Percentiles rank a stretch among this genome's conserved stretches.
These are phyloP conservation scores for Sparassis latifolia DNA, from an alignment of 1,284 basidiomycete genomes.

Conservation along the genomic window DNA sequence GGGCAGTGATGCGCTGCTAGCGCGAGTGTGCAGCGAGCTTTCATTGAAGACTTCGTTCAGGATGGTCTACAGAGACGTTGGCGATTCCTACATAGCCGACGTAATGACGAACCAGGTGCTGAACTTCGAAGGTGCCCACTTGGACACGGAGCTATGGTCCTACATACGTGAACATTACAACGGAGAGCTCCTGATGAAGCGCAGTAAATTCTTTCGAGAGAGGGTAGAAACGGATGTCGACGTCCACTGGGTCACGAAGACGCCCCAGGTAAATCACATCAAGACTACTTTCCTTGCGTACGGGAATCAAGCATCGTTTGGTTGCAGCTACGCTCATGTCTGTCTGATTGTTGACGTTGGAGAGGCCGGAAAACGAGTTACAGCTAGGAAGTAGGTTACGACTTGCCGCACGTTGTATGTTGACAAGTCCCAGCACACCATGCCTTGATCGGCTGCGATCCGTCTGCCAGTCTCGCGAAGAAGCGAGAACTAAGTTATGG, in stretches of 20 bases:
- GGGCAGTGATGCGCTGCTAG: slow-evolving; percentile 14
- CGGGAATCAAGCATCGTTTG: slow-evolving; percentile 13
- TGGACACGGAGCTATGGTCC: background rate
- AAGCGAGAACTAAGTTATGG: too few relatives aligned
- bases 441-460: too few relatives aligned
- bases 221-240: background rate
- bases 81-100: background rate
- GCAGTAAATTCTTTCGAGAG: background rate
- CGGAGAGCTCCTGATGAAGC: background rate
- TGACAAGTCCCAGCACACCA: too few relatives aligned
- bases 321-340: slow-evolving; percentile 11
- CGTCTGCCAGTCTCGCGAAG: too few relatives aligned
- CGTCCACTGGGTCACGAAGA: slow-evolving; percentile 12
- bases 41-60: slow-evolving; percentile 9
- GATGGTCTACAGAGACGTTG: slow-evolving; percentile 6
- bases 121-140: background rate
- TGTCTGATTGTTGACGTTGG: slow-evolving; percentile 13
- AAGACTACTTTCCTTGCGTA: slow-evolving; percentile 11
- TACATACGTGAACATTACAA: background rate
- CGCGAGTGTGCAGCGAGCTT: slow-evolving; percentile 1
- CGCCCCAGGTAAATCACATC: background rate
- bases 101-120: slow-evolving; percentile 5
- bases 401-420: too few relatives aligned
- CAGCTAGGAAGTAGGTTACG: background rate
- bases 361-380: slow-evolving; percentile 1